These are phyloP conservation scores for Aspergillus floridensis DNA, from an alignment of 2,329 filamentous ascomycete genomes.

Conservation along the genomic window DNA sequence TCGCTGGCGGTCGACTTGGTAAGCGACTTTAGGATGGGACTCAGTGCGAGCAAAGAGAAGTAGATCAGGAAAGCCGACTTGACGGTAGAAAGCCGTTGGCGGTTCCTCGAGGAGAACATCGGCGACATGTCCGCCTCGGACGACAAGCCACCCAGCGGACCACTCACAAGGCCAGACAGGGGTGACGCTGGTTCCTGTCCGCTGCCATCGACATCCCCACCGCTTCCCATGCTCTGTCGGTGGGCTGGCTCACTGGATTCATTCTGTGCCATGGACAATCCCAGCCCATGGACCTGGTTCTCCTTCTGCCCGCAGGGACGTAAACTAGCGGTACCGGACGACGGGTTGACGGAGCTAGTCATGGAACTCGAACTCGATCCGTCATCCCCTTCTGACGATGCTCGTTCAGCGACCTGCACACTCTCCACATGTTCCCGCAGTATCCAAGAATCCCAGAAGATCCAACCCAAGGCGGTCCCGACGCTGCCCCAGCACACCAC, in stretches of 20 bases:
- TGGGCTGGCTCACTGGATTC: constrained; percentile 34
- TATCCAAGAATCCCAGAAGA: constrained; percentile 89
- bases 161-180: constrained; percentile 19
- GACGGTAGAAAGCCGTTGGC: constrained; percentile 71
- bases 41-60: constrained; percentile 84
- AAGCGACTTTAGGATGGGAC: constrained; percentile 94
- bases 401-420: constrained; percentile 26
- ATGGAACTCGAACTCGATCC: constrained; percentile 42
- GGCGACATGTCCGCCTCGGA: constrained; percentile 27
- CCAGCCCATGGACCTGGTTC: constrained; percentile 42
- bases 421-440: constrained; percentile 61
- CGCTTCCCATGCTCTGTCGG: constrained; percentile 27
- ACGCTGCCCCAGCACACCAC: constrained; percentile 82
- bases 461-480: constrained; percentile 81
- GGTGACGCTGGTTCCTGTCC: constrained; percentile 37
- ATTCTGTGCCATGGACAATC: constrained; percentile 40
- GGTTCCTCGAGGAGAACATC: constrained; percentile 54
- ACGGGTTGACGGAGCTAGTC: constrained; percentile 30
- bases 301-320: constrained; percentile 31
- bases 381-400: constrained; percentile 34
- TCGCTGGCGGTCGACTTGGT: constrained; percentile 88
- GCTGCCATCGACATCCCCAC: constrained; percentile 48
- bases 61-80: constrained; percentile 94
- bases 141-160: constrained; percentile 19
- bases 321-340: constrained; percentile 22